These are phyloP conservation scores for Debaryomyces castellii DNA, from an alignment of 805 yeast species.

Conservation along the genomic window DNA sequence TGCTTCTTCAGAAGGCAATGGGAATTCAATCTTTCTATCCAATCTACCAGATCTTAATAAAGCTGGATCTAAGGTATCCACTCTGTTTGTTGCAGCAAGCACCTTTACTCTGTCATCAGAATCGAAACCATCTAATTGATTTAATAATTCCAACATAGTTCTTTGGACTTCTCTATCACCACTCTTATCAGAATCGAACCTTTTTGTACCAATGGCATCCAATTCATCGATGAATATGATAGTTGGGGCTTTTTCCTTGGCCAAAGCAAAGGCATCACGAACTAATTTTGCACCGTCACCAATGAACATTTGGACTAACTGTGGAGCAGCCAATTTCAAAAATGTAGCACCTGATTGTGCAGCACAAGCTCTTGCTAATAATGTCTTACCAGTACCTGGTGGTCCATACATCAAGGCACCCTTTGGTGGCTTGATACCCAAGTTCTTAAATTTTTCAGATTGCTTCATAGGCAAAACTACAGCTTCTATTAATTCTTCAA, in stretches of 20 bases:
- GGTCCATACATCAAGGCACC: conserved; percentile 51
- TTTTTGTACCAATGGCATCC: conserved; percentile 47
- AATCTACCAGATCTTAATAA: conserved; percentile 94
- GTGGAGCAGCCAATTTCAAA: conserved; percentile 46
- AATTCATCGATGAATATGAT: conserved; percentile 47
- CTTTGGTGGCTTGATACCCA: conserved; percentile 77
- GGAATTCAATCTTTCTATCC: conserved; percentile 97
- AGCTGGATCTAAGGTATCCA: conserved; percentile 98
- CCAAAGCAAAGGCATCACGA: conserved; percentile 46
- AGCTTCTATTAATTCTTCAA: conserved; percentile 97
- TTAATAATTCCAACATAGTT: conserved; percentile 49
- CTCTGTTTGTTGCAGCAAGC: conserved; percentile 97
- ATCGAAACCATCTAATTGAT: conserved; percentile 85
- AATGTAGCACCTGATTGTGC: conserved; percentile 48
- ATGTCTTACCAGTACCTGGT: conserved; percentile 49
- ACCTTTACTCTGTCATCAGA: conserved; percentile 97
- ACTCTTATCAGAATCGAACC: conserved; percentile 46
- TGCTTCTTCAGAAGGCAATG: conserved; percentile 95
- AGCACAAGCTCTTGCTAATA: conserved; percentile 49
- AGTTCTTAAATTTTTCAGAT: conserved; percentile 88
- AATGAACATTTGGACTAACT: conserved; percentile 46
- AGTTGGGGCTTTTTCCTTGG: conserved; percentile 47
- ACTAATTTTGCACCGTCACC: conserved; percentile 49
- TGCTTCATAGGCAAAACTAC: conserved; percentile 98
- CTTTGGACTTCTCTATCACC: conserved; percentile 49